Evolutionary conservation across 148 eudicot species (phyloP).

Genomic region (Vaccinium myrtillus): DNA sequence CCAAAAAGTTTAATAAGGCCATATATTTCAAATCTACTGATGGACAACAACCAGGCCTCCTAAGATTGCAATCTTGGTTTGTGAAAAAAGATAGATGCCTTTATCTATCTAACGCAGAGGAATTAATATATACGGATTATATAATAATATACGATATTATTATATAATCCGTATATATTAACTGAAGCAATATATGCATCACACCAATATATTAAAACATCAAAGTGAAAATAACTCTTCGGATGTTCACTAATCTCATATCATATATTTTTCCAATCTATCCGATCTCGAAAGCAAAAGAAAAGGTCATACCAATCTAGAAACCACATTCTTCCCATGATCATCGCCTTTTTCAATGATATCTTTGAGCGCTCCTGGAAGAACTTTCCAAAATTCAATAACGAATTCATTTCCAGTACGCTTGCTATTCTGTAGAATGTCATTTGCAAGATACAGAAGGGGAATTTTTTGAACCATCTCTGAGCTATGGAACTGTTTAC

Average conservation of each 20-base stretch:
- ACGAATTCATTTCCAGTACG: slow-evolving; percentile 96
- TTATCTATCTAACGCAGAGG: too few species aligned
- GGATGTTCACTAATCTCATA: background rate
- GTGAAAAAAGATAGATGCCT: too few species aligned
- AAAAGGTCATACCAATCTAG: slow-evolving; percentile 71
- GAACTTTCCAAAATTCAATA: slow-evolving; percentile 92
- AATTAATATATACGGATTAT: too few species aligned
- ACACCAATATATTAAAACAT: background rate
- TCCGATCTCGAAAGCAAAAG: slow-evolving; percentile 1
- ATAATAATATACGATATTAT: too few species aligned
- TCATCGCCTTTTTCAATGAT: slow-evolving; percentile 64
- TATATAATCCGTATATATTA: background rate
- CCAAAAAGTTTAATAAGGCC: background rate
- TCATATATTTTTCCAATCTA: background rate
- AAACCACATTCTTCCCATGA: slow-evolving; percentile 64
- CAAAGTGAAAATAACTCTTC: background rate
- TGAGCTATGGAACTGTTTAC: slow-evolving; percentile 64
- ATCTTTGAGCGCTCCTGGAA: slow-evolving; percentile 84
- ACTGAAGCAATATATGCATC: background rate
- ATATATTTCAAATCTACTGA: background rate
- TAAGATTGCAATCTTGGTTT: too few species aligned
- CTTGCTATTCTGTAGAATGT: slow-evolving; percentile 92
- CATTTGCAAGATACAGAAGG: slow-evolving; percentile 87
- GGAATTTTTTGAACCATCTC: slow-evolving; percentile 66
- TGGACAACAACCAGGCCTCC: background rate